Evolutionary conservation across 2,329 filamentous ascomycete species (phyloP), one percentile per base, ranked within the genome.

Genomic region (Fusarium scirpi): DNA sequence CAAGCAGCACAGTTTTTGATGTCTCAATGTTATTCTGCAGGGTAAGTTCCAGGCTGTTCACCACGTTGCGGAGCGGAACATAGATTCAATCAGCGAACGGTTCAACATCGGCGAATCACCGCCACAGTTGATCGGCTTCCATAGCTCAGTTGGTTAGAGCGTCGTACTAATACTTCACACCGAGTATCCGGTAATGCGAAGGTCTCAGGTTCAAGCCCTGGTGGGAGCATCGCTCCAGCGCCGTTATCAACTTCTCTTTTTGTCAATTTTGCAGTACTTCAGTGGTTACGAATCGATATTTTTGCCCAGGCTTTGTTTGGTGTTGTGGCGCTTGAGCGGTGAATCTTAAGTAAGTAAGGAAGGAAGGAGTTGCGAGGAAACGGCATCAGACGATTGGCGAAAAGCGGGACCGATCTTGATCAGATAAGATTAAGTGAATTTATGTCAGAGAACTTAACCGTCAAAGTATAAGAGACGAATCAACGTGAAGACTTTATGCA

Each of bases 101-200:
- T 0, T 41, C 18, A 45, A 40, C 49, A 61, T 49, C 54, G 22
- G 57, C 47, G 58, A 52, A 55, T 40, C 27, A 56, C 30, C 45
- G 53, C 49, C 55, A 25, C 16, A 53, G 54, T 53, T 69, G 72
- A 67, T 73, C 45, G 72, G 73, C 73, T 75, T 74, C 73, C 73
- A 69, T 75, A 75, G 73, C 73, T 75, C 73, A 75, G 73, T 75
- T 75, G 70, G 73, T 75, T 75, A 75, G 73, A 75, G 73, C 73
- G 70, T 75, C 73, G 73, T 75, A 75, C 72, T 74, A 74, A 74
- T 74, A 74, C 65, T 73, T 54, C 57, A 55, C 12, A 13, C 60
- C 38, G 60, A 73, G 41, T 63, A 29, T 69, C 6, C 64, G 53
- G 73, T 74, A 29, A 75, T 75, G 73, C 73, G 73, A 73, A 73